A percentile compares a stretch with the other conserved stretches of the same genome.
These are phyloP conservation scores for Triadica sebifera DNA, from an alignment of 345 rosid genomes.

Conservation along the genomic window DNA sequence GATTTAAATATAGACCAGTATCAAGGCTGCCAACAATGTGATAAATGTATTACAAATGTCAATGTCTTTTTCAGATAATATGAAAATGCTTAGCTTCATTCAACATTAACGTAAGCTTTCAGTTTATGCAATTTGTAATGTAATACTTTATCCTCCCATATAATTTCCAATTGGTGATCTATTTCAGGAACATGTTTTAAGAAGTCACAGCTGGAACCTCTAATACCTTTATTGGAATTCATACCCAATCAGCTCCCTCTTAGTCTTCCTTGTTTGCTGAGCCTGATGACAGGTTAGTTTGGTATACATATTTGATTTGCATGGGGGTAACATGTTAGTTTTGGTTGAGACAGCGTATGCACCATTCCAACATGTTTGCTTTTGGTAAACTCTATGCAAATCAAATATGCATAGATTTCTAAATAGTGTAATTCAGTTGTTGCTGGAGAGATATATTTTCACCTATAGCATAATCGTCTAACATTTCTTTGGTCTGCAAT, in stretches of 20 bases:
- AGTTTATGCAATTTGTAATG: neutral
- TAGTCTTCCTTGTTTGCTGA: slow-evolving; percentile 33
- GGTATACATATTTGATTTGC: neutral
- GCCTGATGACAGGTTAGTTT: slow-evolving; percentile 49
- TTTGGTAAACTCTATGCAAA: neutral
- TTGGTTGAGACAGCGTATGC: neutral
- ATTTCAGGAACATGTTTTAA: slow-evolving; percentile 71
- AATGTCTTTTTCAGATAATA: neutral
- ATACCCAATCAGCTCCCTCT: slow-evolving; percentile 42
- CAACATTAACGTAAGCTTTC: neutral
- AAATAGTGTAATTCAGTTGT: neutral
- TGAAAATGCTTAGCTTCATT: neutral
- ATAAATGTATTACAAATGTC: neutral
- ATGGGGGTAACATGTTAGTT: neutral
- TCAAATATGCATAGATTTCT: neutral
- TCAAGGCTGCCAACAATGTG: neutral
- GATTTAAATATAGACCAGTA: neutral
- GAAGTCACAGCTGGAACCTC: slow-evolving; percentile 52
- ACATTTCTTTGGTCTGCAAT: neutral
- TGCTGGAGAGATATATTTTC: neutral
- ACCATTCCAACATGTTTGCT: neutral
- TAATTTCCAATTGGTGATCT: slow-evolving; percentile 15
- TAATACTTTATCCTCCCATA: neutral
- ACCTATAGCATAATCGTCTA: neutral
- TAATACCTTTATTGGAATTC: slow-evolving; percentile 50